Evolutionary conservation across 176 grass and related monocot species (phyloP), one percentile per base, ranked within the genome.

Genomic region (Olyra latifolia): DNA sequence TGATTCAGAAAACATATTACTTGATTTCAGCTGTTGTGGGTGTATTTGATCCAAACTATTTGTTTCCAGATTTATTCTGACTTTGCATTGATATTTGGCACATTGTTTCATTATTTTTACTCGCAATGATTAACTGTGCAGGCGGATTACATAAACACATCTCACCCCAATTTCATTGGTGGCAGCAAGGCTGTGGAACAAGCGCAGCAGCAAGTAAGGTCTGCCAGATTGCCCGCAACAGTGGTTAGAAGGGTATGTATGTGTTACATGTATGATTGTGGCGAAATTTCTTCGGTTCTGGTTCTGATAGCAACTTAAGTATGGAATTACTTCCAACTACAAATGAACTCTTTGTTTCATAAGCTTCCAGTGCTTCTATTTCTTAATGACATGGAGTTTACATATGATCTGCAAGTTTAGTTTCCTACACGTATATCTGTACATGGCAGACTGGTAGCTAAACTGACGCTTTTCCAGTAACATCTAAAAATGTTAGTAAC

Each of bases 131-230:
- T 74, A 67, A 82, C 74, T 93, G 69, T 61, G 83, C 90, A 99
- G 96, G 90, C 89, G 63, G 96, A 99, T 82, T 99, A 99, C 83
- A 99, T 99, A 85, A 99, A 99, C 61, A 99, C 96, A 49, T 93
- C 96, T 16, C 96, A 99, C 58, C 96, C 96, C 69, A 90, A 87
- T 86, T 99, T 99, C 83, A 87, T 99, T 16, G 96, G 96, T 62
- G 96, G 96, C 53, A 99, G 86, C 80, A 95, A 99, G 81, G 92
- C 90, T 78, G 88, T 99, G 23, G 96, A 99, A 59, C 65, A 84
- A 85, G 96, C 96, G 32, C 96, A 99, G 46, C 92, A 95, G 64
- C 90, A 95, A 86, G 90, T 99, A 46, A 95, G 88, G 80, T 85
- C 88, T 20, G 71, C 88, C 52, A 99, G 77, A 86, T 52, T 86